These are phyloP conservation scores for Talaromyces islandicus DNA, from an alignment of 2,329 filamentous ascomycete genomes.

Conservation along the genomic window DNA sequence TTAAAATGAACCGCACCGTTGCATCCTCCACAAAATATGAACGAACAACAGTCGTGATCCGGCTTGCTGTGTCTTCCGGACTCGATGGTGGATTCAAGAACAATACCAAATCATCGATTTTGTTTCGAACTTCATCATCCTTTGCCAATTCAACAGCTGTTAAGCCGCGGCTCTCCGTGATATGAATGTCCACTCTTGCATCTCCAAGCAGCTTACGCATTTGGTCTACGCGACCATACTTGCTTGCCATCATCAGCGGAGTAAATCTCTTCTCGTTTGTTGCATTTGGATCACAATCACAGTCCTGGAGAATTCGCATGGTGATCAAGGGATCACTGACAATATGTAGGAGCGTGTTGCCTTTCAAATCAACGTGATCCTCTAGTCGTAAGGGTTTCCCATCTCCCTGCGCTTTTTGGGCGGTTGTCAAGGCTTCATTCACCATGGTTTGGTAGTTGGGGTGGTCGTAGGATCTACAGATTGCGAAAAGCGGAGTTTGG, in stretches of 20 bases:
- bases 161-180: conserved; percentile 78
- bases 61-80: conserved; percentile 61
- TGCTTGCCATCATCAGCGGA: conserved; percentile 94
- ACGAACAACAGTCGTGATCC: conserved; percentile 86
- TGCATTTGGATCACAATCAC: conserved; percentile 93
- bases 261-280: conserved; percentile 94
- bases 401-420: conserved; percentile 69
- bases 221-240: conserved; percentile 92
- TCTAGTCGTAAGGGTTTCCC: conserved; percentile 78
- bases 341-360: conserved; percentile 93
- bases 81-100: conserved; percentile 58
- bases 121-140: conserved; percentile 93
- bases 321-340: conserved; percentile 80
- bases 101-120: conserved; percentile 87
- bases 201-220: conserved; percentile 84
- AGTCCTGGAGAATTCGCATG: conserved; percentile 67
- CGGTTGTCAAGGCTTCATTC: conserved; percentile 67
- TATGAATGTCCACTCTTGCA: conserved; percentile 74
- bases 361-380: conserved; percentile 85
- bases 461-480: conserved; percentile 94
- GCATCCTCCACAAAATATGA: conserved; percentile 98
- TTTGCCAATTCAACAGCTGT: conserved; percentile 96
- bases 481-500: conserved; percentile 92
- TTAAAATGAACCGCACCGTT: conserved; percentile 84
- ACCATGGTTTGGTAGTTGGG: conserved; percentile 83